Evolutionary conservation across 306 rosid genomes (phyloP).

Genomic region (Dalbergia oliveri): DNA sequence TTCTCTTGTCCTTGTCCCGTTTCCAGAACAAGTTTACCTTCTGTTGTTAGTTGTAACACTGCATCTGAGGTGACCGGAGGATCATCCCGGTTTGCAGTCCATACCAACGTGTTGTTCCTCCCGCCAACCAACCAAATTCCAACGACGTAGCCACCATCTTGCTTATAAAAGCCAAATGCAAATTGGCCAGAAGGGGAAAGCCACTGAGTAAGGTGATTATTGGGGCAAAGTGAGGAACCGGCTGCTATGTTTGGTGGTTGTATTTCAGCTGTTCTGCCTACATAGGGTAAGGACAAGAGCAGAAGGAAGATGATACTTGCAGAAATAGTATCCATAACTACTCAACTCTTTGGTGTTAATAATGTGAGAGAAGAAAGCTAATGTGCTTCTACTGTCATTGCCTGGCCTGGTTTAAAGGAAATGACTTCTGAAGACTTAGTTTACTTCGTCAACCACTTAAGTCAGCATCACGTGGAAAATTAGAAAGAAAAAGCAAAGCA

Average conservation of each 20-base stretch:
- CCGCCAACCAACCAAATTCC: constrained; percentile 42
- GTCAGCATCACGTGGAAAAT: too few relatives aligned
- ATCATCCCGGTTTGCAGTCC: constrained; percentile 51
- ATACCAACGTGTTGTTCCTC: constrained; percentile 13
- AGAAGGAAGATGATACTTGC: not conserved
- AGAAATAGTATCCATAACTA: constrained; percentile 32
- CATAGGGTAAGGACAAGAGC: not conserved
- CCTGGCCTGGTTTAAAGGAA: not conserved
- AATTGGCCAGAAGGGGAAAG: constrained; percentile 39
- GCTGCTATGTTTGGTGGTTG: not conserved
- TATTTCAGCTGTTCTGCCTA: not conserved
- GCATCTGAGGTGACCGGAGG: constrained; percentile 43
- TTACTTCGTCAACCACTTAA: too few relatives aligned
- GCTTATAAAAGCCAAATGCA: constrained; percentile 51
- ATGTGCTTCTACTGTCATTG: not conserved
- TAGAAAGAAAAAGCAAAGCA: too few relatives aligned
- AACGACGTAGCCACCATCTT: constrained; percentile 25
- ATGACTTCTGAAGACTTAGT: too few relatives aligned
- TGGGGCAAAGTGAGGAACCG: constrained; percentile 33
- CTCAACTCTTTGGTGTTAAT: constrained; percentile 1
- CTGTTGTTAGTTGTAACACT: constrained; percentile 30
- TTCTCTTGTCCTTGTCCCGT: not conserved
- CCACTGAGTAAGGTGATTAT: not conserved
- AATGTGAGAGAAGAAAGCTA: not conserved
- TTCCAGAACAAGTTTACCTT: constrained; percentile 40